Base-by-base conservation (phyloP, 768 basidiomycete genomes). In the Pisolithus albus region DNA sequence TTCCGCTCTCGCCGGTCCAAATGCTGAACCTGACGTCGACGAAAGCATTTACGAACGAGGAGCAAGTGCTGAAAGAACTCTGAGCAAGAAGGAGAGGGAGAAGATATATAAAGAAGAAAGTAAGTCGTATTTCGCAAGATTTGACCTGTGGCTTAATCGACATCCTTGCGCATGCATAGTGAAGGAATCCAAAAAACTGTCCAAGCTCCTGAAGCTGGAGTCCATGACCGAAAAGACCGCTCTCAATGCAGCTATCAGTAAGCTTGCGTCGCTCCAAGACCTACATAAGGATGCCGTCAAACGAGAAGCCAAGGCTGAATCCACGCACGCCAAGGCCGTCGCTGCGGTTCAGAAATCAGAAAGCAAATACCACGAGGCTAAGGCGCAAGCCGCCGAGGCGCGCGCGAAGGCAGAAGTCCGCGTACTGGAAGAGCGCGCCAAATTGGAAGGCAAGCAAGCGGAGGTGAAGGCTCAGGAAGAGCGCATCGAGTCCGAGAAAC, bases 191-290 rank as follows among this genome's bases (percentile, higher is more conserved):
- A 81, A 78, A 58, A 74, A 70, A 37, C 68, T 90, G 34, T 78
- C 82, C 7, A 89, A 81, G 61, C 77, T 92, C 34, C 80, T 91
- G 59, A 82, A 78, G 65, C 66, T 73, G 1, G 89, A 89, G 65
- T 84, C 76, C 1, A 82, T 81, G 60, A 72, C 78, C 1, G 87
- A 90, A 66, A 81, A 81, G 62, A 71, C 76, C 53, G 76, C 84
- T 0, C 66, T 92, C 19, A 66, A 70, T 19, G 70, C 78, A 5
- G 80, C 83, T 4, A 74, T 90, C 57, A 75, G 74, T 49, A 84
- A 86, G 55, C 79, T 91, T 19, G 75, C 76, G 3, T 71, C 80
- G 26, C 65, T 90, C n/a, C 86, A 87, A 63, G 74, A 73, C 63
- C 65, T 85, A n/a, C 88, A 90, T 60, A 82, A 80, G 62, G 68